Conservation (phyloP, 2,329 filamentous ascomycete species). For the Claviceps quebecensis region DNA sequence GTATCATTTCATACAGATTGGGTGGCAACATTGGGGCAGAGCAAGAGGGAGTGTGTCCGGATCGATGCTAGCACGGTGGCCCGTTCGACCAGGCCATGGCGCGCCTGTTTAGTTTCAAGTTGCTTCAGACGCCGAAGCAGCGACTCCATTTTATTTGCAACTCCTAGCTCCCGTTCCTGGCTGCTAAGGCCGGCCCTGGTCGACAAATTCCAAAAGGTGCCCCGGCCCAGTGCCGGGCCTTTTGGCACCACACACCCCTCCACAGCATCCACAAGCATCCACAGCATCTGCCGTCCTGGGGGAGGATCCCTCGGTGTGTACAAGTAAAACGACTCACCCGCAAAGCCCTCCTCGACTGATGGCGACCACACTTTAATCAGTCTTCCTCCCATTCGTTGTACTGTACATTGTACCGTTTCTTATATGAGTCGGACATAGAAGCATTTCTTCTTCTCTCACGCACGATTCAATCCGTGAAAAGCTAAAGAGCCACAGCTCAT, state of each 20-base stretch:
- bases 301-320: slow-evolving; percentile 21
- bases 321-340: slow-evolving; percentile 33
- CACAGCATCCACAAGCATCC: slow-evolving; percentile 9
- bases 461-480: slow-evolving; percentile 4
- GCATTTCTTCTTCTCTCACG: background rate
- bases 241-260: slow-evolving; percentile 34
- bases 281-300: slow-evolving; percentile 28
- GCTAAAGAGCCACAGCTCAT: slow-evolving; percentile 1
- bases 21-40: background rate
- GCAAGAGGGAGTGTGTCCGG: background rate
- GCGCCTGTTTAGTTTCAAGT: slow-evolving; percentile 4
- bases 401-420: background rate
- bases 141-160: slow-evolving; percentile 4
- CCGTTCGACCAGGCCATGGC: slow-evolving; percentile 1
- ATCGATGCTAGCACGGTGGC: slow-evolving; percentile 7
- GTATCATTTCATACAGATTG: background rate
- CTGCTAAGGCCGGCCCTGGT: slow-evolving; percentile 22
- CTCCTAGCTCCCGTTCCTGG: slow-evolving; percentile 24
- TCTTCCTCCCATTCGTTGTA: background rate
- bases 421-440: slow-evolving; percentile 3
- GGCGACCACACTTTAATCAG: slow-evolving; percentile 2
- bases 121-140: background rate
- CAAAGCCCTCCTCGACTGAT: slow-evolving; percentile 17
- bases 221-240: slow-evolving; percentile 34
- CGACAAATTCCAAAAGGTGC: slow-evolving; percentile 11